Base-by-base conservation (phyloP, 345 rosid species). In the Cardamine resedifolia region DNA sequence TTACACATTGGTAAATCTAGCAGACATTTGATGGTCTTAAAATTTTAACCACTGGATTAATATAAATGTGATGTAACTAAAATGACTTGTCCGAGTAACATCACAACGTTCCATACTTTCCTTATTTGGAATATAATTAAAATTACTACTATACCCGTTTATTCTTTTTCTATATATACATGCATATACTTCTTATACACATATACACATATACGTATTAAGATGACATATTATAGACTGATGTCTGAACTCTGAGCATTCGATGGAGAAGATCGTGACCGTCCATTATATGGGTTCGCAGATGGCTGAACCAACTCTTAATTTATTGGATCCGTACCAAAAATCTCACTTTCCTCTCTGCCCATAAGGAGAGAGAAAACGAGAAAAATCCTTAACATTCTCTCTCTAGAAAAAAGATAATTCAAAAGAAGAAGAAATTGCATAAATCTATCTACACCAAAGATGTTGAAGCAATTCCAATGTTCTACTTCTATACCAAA, bases 291-390 rank as follows among this genome's bases (percentile, higher is more conserved):
- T 52, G 0, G 5, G 33, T 60, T 66, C 48, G 49, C n/a, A 43
- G 60, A 49, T 59, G 74, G 18, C 64, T 33, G 56, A 49, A 45
- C 14, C 11, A 55, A 61, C 56, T 53, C 51, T 71, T 53, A 75
- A 75, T 72, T 62, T 73, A 80, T 82, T 83, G 92, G 90, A 67
- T 80, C 61, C 80, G 81, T 86, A 77, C 88, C 38, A 51, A 52
- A 72, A 38, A 55, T 61, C 73, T 56, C 79, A 78, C 74, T 79
- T 71, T 69, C 15, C n/a, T 49, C 55, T 49, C 57, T 43, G 28
- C 56, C 77, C 56, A 51, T 49, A 64, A 44, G 12, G 70, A 45
- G 79, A 68, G 68, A 61, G 64, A 75, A 53, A 53, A 23, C 28
- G 23, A 50, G 27, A 19, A 75, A 75, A 48, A 70, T 31, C 73